These are phyloP conservation scores for Sesbania bispinosa DNA, from an alignment of 306 rosid species.

Conservation along the genomic window DNA sequence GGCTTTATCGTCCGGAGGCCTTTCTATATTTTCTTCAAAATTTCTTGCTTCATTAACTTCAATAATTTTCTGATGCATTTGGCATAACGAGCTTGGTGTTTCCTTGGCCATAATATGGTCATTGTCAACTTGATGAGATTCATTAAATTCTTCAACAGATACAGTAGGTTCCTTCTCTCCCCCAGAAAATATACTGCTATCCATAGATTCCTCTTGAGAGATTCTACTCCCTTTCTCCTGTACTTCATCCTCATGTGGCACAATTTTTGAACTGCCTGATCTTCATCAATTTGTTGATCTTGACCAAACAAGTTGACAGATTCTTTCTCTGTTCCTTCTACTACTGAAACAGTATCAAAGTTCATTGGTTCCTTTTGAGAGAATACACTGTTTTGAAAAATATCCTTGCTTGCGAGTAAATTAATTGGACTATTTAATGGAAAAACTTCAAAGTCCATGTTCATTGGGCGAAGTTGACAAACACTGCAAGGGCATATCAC, in stretches of 20 bases:
- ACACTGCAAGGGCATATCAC: conserved; percentile 41
- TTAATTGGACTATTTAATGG: conserved; percentile 23
- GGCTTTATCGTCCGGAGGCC: conserved; percentile 32
- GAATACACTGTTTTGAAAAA: conserved; percentile 26
- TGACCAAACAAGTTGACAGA: conserved; percentile 25
- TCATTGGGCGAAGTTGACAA: conserved; percentile 38
- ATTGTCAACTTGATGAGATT: conserved; percentile 32
- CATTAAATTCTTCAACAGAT: conserved; percentile 14
- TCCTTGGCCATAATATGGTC: conserved; percentile 24
- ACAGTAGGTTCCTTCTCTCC: conserved; percentile 29
- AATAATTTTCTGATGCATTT: conserved; percentile 16
- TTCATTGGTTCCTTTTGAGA: conserved; percentile 33
- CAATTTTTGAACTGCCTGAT: conserved; percentile 18
- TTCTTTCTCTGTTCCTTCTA: conserved; percentile 27
- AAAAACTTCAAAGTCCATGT: conserved; percentile 35
- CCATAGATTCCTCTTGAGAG: conserved; percentile 34
- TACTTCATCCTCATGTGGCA: conserved; percentile 14
- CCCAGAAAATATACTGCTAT: conserved; percentile 22
- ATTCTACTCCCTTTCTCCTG: conserved; percentile 25
- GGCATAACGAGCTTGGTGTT: conserved; percentile 25
- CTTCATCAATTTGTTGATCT: conserved; percentile 36
- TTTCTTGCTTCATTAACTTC: conserved; percentile 23
- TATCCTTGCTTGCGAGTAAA: conserved; percentile 22
- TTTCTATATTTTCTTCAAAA: conserved; percentile 39
- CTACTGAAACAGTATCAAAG: conserved; percentile 7